phyloP scores from a whole-genome alignment of 805 yeast species.

The Candida orba region DNA sequence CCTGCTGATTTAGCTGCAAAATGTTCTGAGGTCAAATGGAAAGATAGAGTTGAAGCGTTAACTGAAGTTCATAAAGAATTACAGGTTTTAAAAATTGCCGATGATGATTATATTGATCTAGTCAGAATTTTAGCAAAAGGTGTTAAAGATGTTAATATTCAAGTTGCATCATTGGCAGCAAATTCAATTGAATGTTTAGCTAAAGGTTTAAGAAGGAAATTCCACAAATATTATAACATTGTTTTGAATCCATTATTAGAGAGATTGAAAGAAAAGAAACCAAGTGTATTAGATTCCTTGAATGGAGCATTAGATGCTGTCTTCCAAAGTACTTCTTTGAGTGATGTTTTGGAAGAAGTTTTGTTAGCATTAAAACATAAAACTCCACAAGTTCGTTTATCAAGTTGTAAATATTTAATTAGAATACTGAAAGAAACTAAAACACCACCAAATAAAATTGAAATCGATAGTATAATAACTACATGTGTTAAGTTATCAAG shows the following conservation, averaged over 20 bases:
- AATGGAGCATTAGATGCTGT: conserved; percentile 57
- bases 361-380: conserved; percentile 60
- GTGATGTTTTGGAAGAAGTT: conserved; percentile 53
- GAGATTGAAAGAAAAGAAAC: conserved; percentile 84
- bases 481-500: conserved; percentile 54
- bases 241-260: conserved; percentile 64
- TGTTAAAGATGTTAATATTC: conserved; percentile 82
- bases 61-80: conserved; percentile 49
- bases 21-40: conserved; percentile 71
- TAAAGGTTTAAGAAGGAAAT: conserved; percentile 53
- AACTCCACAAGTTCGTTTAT: conserved; percentile 76
- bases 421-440: conserved; percentile 51
- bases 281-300: conserved; percentile 67
- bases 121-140: conserved; percentile 59
- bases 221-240: conserved; percentile 44
- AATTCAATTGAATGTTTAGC: conserved; percentile 55
- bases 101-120: conserved; percentile 61
- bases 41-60: conserved; percentile 80
- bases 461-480: conserved; percentile 51
- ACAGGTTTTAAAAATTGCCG: conserved; percentile 47
- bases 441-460: conserved; percentile 41
- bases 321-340: conserved; percentile 41
- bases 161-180: conserved; percentile 76
- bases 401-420: conserved; percentile 56
- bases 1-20: conserved; percentile 55